Evolutionary conservation across 2,329 filamentous ascomycete genomes (phyloP), one percentile per base, ranked within the genome.

Genomic region (Diaporthe sp.): DNA sequence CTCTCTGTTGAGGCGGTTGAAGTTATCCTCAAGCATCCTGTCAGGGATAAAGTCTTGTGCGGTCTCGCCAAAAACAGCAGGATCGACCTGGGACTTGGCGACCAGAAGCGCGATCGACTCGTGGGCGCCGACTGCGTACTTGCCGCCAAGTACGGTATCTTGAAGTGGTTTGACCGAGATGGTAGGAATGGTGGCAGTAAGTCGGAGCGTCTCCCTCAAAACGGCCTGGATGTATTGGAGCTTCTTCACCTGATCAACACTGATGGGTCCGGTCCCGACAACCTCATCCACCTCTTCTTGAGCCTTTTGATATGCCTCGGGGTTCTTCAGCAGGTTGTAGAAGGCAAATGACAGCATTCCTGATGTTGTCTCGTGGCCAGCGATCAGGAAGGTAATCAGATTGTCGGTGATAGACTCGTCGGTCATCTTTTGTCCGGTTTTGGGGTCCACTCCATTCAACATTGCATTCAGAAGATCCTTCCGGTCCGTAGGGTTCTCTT

Each of bases 401-500:
- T 95, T 94, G 80, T 92, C 87, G 22, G 90, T 87, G 76, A 95
- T 93, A 66, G 86, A 89, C 6, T 88, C 85, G 75, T 94, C 91
- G 1, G 85, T 88, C 77, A 95, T 83, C n/a, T 87, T 88, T 77
- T 92, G 85, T 17, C 92, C 92, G 5, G 92, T 94, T 82, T 91
- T 89, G 1, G 91, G 87, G 79, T 95, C 93, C 15, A 87, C 87
- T 0, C 92, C 92, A 9, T 91, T 85, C 58, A 96, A 84, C 92
- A 96, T 93, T 42, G 92, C 90, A 75, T 90, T 89, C 15, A 95
- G 83, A 8, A 95, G 84, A 81, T 95, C 94, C 73, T 92, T 92
- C 77, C 89, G 89, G 7, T 88, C 86, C 2, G 82, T 85, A 0
- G 89, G 89, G 72, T 91, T 85, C 25, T 86, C 81, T 77, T 88